Percentiles rank a stretch among this genome's conserved stretches.
These are phyloP conservation scores for Blepharisma japonicum DNA, from an alignment of 73 alveolate genomes.

Conservation along the genomic window DNA sequence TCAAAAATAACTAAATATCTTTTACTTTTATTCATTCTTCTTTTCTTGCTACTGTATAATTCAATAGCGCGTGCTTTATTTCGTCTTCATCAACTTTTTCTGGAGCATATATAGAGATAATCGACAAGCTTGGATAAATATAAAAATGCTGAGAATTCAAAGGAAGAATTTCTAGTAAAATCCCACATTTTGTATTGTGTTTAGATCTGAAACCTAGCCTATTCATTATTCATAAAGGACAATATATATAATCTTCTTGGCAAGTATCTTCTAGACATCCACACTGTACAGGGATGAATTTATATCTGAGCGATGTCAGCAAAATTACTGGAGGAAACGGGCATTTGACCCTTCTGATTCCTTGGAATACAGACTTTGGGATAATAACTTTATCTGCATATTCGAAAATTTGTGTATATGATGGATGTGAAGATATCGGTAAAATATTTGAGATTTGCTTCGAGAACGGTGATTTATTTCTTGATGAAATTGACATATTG, in stretches of 20 bases:
- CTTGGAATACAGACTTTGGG: conserved; percentile 13
- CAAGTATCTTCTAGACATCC: neutral
- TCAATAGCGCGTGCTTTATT: too few relatives aligned
- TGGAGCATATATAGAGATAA: too few relatives aligned
- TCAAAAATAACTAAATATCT: too few relatives aligned
- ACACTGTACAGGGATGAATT: neutral
- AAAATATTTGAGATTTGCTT: conserved; percentile 8
- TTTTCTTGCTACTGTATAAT: too few relatives aligned
- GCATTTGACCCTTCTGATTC: neutral
- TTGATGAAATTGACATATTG: too few relatives aligned
- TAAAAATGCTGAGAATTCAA: too few relatives aligned
- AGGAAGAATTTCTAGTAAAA: too few relatives aligned
- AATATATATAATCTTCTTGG: conserved; percentile 10
- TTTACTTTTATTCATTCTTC: too few relatives aligned
- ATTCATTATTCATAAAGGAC: neutral
- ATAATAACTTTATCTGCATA: conserved; percentile 2
- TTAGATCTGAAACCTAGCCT: neutral
- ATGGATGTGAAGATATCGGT: neutral
- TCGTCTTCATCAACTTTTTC: too few relatives aligned
- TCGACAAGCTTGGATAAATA: too few relatives aligned
- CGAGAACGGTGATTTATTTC: neutral
- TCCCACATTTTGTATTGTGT: neutral
- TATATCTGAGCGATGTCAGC: neutral
- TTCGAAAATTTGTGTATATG: conserved; percentile 11
- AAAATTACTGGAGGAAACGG: conserved; percentile 9